phyloP scores from a whole-genome alignment of 768 basidiomycete species.

The Leccinum longicurvipes region DNA sequence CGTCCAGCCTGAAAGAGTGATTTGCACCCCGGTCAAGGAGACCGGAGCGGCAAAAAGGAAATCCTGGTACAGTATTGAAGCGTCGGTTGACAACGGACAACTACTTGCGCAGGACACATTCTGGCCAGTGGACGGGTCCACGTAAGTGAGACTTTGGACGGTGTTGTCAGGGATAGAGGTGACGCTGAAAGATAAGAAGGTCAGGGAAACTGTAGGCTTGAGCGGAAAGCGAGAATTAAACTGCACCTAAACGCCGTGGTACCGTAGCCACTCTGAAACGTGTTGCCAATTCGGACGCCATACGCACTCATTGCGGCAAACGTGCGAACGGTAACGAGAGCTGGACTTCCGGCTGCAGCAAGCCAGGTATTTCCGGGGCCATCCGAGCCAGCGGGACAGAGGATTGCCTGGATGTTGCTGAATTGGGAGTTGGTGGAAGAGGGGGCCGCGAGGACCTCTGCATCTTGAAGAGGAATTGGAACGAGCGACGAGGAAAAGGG shows the following conservation, averaged over 20 bases:
- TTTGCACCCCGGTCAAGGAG: slow-evolving; percentile 84
- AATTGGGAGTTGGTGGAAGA: slow-evolving; percentile 60
- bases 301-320: slow-evolving; percentile 69
- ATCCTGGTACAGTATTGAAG: slow-evolving; percentile 84
- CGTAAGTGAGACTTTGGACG: slow-evolving; percentile 70
- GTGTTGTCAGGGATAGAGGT: slow-evolving; percentile 88
- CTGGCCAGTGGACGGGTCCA: slow-evolving; percentile 71
- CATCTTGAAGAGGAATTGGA: slow-evolving; percentile 63
- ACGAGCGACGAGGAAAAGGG: slow-evolving; percentile 90
- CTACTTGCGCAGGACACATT: slow-evolving; percentile 71
- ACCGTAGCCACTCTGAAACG: slow-evolving; percentile 74
- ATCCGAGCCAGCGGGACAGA: slow-evolving; percentile 85
- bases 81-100: slow-evolving; percentile 80
- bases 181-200: slow-evolving; percentile 46
- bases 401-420: slow-evolving; percentile 60
- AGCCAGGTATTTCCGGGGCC: slow-evolving; percentile 85
- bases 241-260: slow-evolving; percentile 83
- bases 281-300: slow-evolving; percentile 90
- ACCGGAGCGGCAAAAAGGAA: slow-evolving; percentile 71
- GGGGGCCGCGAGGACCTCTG: slow-evolving; percentile 57
- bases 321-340: slow-evolving; percentile 74
- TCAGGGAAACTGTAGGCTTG: slow-evolving; percentile 3
- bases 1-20: slow-evolving; percentile 73
- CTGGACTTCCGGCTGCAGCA: slow-evolving; percentile 62
- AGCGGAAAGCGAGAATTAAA: background rate